Evolutionary conservation across 441 rosid species (phyloP), one percentile per base, ranked within the genome.

Genomic region (Brassica balearica): DNA sequence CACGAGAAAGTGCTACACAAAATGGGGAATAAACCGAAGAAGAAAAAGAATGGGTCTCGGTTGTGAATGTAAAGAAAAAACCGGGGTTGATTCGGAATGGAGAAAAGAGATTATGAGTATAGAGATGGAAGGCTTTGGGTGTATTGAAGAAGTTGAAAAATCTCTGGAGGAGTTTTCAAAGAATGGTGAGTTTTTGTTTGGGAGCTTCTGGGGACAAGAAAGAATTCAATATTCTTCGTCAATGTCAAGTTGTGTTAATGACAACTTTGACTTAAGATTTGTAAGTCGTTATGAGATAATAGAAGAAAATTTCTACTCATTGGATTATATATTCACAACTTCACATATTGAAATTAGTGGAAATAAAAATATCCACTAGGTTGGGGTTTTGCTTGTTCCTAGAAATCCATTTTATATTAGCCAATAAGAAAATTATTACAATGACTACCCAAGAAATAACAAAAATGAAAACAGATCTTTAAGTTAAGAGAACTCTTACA

Each of bases 151-250:
- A 80, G 87, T 86, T 62, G 97, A 91, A 83, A 72, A 65, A 74
- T 90, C 74, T 14, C 65, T 92, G 70, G 87, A 84, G 43, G 95
- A 86, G 41, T 78, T 89, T 20, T 87, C 85, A 27, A 62, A 59
- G 66, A 87, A 83, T 61, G 96, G 97, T 46, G 85, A 85, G 87
- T 92, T 92, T 84, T 88, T 85, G 76, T 92, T 94, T 82, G 97
- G 97, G 81, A 92, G 95, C 87, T 94, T 94, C 73, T 91, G 97
- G 97, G 89, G 91, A 2, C 79, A 87, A 68, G 79, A 80, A 23
- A 76, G 68, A 76, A 8, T 68, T 81, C 74, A 53, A 41, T 55
- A 68, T 38, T 81, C 77, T 23, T 43, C 81, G 64, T 72, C 77
- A 15, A 65, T 20, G 75, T 65, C 84, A 76, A 67, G 58, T 59